Base-by-base conservation (phyloP, 2,329 filamentous ascomycete species). In the Dactylellina cionopaga region DNA sequence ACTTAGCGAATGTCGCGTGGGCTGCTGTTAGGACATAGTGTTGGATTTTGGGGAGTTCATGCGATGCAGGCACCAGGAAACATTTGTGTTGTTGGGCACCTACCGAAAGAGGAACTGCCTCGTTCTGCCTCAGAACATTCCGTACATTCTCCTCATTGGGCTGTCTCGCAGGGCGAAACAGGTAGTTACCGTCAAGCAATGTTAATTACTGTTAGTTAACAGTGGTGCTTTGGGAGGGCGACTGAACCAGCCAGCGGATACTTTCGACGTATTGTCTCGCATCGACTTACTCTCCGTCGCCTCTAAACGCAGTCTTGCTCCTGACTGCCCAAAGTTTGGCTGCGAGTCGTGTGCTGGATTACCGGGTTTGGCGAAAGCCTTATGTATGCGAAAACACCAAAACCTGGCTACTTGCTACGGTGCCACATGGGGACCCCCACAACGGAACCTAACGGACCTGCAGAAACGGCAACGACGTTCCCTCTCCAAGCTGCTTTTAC, bases 261-360 rank as follows among this genome's bases (percentile, higher is more conserved):
- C 58, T 64, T 71, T 71, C 58, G 10, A 49, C 44, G 27, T 35
- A n/a, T 43, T 64, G 58, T 71, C 66, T 71, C 66, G 58, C 66
- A 71, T 58, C 54, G 49, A 71, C 56, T 63, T 71, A 59, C 51
- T 71, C 43, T 29, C 66, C 66, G 66, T 71, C 66, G 66, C 66
- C 43, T 64, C 49, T 47, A 71, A 39, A 43, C 44, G 51, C 51
- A 54, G 33, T 7, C 31, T 15, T 17, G 5, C 9, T 41, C 22
- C 52, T 29, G 15, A 15, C 62, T 37, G 13, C 41, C 51, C 29
- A 24, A 47, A 62, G 39, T 56, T 15, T 44, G 44, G 31, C 27
- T 27, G 31, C 27, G 39, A 62, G 65, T 70, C 65, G 65, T 70
- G 65, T 63, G 65, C 56, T 33, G 44, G 46, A 9, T 70, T 70